Base-by-base conservation (phyloP, 2,329 filamentous ascomycete genomes). In the Aureobasidium sp. region DNA sequence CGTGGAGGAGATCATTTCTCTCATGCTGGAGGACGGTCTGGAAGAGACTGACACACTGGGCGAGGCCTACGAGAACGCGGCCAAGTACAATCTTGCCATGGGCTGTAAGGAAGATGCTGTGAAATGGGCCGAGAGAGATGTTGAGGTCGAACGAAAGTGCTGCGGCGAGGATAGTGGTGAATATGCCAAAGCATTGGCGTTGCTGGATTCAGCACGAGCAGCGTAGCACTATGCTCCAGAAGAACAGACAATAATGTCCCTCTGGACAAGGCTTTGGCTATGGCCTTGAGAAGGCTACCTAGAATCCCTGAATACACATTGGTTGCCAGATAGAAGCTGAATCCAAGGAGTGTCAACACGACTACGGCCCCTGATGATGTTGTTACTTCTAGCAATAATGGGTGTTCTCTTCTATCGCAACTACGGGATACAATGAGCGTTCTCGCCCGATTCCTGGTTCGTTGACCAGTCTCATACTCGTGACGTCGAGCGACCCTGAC, bases 121-220 rank as follows among this genome's bases (percentile, higher is more conserved):
- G 39, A 59, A 60, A 11, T 70, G 63, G 58, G 68, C 67, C 1
- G 36, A 56, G 41, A 66, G 66, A 20, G 70, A 70, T 45, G 52
- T 64, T 5, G 67, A 69, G n/a, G 63, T 73, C 11, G 70, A 73
- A 62, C 61, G 52, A 37, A 67, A 67, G 52, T 67, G 70, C 47
- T 63, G 53, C n/a, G 62, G 62, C 12, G 47, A 48, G 17, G 62
- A 63, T 15, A 63, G 62, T 25, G 14, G 25, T 15, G 62, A 63
- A 29, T 59, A 53, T 41, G 22, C 9, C 14, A 60, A 31, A 29
- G 62, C 62, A 12, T 9, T 44, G 36, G 29, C 9, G 5, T 60
- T 63, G 47, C 20, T 63, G 5, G 29, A 60, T 17, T 37, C 31
- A 41, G 61, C 61, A 25, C 27, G 27, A 37, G 55, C 20, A 5